Evolutionary conservation across 805 yeast species (phyloP).

Genomic region (Saccharomycopsis capsularis): DNA sequence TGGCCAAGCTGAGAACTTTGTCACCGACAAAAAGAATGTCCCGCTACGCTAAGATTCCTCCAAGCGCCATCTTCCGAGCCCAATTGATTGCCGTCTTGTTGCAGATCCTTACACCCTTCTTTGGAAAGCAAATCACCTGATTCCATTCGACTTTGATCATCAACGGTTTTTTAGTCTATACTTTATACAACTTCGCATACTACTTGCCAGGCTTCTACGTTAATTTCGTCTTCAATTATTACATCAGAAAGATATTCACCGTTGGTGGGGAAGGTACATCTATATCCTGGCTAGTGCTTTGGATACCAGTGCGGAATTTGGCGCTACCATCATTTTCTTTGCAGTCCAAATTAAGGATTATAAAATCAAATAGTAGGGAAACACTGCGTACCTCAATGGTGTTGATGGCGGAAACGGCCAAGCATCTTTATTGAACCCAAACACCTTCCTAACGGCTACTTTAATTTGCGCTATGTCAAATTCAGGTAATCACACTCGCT

Average conservation of each 20-base stretch:
- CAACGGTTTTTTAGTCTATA: conserved; percentile 43
- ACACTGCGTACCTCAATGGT: conserved; percentile 33
- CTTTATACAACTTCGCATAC: conserved; percentile 46
- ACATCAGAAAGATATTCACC: conserved; percentile 40
- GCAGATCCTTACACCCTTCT: conserved; percentile 28
- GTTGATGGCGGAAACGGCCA: conserved; percentile 33
- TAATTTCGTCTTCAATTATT: conserved; percentile 40
- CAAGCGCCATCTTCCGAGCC: conserved; percentile 48
- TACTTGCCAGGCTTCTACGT: conserved; percentile 27
- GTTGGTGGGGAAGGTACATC: conserved; percentile 50
- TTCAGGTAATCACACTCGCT: conserved; percentile 1
- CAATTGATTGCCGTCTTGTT: conserved; percentile 32
- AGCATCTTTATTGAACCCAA: conserved; percentile 20
- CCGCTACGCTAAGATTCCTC: conserved; percentile 54
- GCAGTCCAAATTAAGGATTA: conserved; percentile 39
- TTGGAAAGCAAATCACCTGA: conserved; percentile 27
- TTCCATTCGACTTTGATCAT: conserved; percentile 47
- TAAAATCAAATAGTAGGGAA: conserved; percentile 61
- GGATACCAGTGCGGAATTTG: conserved; percentile 56
- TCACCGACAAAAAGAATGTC: conserved; percentile 50
- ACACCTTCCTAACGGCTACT: conserved; percentile 31
- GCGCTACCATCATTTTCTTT: conserved; percentile 48
- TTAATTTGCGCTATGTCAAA: conserved; percentile 26
- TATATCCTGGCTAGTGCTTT: conserved; percentile 50
- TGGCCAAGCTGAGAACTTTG: conserved; percentile 56